Conservation (phyloP, 2,329 filamentous ascomycete genomes). For the Colletotrichum sojae region DNA sequence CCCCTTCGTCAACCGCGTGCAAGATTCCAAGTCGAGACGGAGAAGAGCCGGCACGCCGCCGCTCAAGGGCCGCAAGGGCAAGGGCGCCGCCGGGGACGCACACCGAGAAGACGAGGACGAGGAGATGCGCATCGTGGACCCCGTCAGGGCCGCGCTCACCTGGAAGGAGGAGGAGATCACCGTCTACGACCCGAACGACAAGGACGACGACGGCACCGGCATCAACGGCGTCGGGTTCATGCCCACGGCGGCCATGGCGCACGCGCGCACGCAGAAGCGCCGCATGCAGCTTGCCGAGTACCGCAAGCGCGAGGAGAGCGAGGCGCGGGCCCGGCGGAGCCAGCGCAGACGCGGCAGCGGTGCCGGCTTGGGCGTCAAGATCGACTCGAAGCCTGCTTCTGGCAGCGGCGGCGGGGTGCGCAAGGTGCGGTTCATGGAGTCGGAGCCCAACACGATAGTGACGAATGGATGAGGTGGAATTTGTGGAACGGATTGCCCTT, state of each 20-base stretch:
- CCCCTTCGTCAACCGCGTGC: constrained; percentile 55
- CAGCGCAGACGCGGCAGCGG: constrained; percentile 61
- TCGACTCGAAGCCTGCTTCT: constrained; percentile 38
- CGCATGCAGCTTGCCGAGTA: constrained; percentile 75
- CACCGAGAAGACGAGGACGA: constrained; percentile 49
- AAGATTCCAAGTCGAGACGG: constrained; percentile 56
- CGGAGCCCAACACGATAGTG: constrained; percentile 47
- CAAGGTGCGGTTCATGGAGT: constrained; percentile 58
- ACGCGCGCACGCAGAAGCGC: constrained; percentile 69
- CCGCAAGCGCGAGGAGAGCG: constrained; percentile 71
- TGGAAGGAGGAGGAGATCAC: constrained; percentile 80
- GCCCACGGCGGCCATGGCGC: constrained; percentile 73
- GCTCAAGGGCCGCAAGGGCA: constrained; percentile 36
- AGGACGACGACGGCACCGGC: constrained; percentile 76
- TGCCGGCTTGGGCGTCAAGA: constrained; percentile 40
- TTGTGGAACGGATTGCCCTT: background rate
- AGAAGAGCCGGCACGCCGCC: constrained; percentile 58
- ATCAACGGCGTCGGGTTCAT: constrained; percentile 79
- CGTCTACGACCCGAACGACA: constrained; percentile 74
- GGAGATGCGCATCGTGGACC: constrained; percentile 59
- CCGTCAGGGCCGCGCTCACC: constrained; percentile 71
- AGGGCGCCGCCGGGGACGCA: constrained; percentile 11
- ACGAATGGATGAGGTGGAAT: constrained; percentile 19
- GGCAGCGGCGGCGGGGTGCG: constrained; percentile 48
- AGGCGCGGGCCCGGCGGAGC: constrained; percentile 70